These are phyloP conservation scores for Inosperma sp. DNA, from an alignment of 768 basidiomycete species.

Conservation along the genomic window DNA sequence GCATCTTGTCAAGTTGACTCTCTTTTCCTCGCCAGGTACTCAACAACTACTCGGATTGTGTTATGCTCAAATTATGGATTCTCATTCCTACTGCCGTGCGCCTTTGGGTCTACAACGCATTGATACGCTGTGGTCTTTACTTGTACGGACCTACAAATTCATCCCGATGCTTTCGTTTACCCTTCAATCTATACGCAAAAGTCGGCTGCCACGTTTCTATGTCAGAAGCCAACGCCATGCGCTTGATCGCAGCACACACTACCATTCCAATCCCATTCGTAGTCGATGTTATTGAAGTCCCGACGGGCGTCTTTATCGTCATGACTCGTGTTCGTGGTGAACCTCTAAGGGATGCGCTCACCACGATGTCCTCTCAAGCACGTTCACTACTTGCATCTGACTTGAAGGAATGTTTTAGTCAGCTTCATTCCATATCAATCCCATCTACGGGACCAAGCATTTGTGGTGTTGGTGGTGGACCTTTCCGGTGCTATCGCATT, in stretches of 20 bases:
- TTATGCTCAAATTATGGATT: background rate
- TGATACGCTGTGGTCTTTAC: background rate
- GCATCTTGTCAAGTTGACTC: too few relatives aligned
- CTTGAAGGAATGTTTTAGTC: background rate
- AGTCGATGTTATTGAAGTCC: slow-evolving; percentile 7
- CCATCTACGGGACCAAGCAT: background rate
- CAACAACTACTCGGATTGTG: too few relatives aligned
- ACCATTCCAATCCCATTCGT: slow-evolving; percentile 12
- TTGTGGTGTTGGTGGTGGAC: background rate
- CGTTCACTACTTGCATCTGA: slow-evolving; percentile 2
- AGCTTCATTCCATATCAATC: background rate
- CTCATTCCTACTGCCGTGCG: background rate
- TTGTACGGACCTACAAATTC: background rate
- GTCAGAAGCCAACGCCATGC: slow-evolving; percentile 11
- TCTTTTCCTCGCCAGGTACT: too few relatives aligned
- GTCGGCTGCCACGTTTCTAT: background rate
- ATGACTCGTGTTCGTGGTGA: slow-evolving; percentile 7
- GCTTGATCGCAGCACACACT: slow-evolving; percentile 11
- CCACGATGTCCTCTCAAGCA: slow-evolving; percentile 1
- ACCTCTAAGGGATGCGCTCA: background rate
- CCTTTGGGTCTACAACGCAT: background rate
- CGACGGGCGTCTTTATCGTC: slow-evolving; percentile 5
- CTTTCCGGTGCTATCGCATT: slow-evolving; percentile 1
- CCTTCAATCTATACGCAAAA: slow-evolving; percentile 12
- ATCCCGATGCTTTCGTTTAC: slow-evolving; percentile 4